Evolutionary conservation across 768 basidiomycete genomes (phyloP).

Genomic region (Botryobasidium botryosum): DNA sequence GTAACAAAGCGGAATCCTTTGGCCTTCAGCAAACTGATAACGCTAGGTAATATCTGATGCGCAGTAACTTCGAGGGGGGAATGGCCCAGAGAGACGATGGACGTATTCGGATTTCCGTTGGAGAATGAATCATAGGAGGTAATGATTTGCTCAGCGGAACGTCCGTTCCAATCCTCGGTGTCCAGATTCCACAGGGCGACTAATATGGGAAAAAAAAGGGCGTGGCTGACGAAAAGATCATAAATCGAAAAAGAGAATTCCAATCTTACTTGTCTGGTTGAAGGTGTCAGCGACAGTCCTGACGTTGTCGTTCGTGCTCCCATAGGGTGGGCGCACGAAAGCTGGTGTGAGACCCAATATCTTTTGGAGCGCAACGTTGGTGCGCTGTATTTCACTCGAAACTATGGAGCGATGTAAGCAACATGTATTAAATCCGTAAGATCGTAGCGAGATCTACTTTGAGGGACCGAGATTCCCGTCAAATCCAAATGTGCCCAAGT

Average conservation of each 20-base stretch:
- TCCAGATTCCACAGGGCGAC: slow-evolving; percentile 10
- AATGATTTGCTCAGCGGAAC: no score
- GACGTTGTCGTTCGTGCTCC: background rate
- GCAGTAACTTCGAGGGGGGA: background rate
- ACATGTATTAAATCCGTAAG: background rate
- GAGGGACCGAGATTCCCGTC: background rate
- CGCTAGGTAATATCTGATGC: slow-evolving; percentile 8
- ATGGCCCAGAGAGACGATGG: background rate
- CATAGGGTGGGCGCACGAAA: background rate
- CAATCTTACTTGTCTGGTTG: slow-evolving; percentile 5
- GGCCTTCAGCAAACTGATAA: slow-evolving; percentile 5
- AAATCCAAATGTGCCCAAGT: background rate
- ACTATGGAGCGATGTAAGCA: background rate
- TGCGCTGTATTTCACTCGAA: background rate
- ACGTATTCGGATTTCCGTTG: no score
- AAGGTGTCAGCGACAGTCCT: background rate
- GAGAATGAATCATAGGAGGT: no score
- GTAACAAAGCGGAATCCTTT: slow-evolving; percentile 11
- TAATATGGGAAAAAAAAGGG: no score
- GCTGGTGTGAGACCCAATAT: background rate
- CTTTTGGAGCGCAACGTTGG: background rate
- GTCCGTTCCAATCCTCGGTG: slow-evolving; percentile 6
- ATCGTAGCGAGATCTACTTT: background rate
- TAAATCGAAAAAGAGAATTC: background rate
- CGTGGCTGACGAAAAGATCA: no score